Base-by-base conservation (phyloP, 805 yeast species). In the Pichia californica region DNA sequence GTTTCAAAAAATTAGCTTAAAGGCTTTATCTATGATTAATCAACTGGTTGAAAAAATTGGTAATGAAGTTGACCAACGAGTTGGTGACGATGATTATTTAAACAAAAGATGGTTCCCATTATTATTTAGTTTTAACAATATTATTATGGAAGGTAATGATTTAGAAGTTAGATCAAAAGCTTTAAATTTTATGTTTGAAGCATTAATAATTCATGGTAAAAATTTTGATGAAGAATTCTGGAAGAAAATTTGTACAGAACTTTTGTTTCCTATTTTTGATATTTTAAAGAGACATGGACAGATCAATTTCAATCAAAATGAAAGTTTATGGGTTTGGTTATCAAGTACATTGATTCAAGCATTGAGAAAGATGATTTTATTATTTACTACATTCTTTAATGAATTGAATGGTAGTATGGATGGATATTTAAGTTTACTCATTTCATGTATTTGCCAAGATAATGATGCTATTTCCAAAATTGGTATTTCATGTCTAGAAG, bases 301-400 rank as follows among this genome's bases (percentile, higher is more conserved):
- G 51, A 73, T 82, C 45, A 75, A 76, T 47, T 77, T 78, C 46
- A 78, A 76, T 50, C 85, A 81, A 52, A 45, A 47, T 36, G 99
- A 91, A 61, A 94, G 85, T 48, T 63, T 88, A 52, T 86, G 96
- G 38, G 95, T 94, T 13, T 93, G 99, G 99, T 68, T 93, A 38
- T 88, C 96, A 0, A 89, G 99, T 0, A 93, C 99, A 1, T 74
- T 93, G 63, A 88, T 94, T 50, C 99, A 93, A 63, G 98, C 98
- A 0, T 69, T 94, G 58, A 79, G 94, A 61, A 86, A 86, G 55
- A 76, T 88, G 81, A 81, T 91, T 54, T 81, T 85, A 1, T 68
- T 93, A 44, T 85, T 91, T 57, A 76, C 88, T 0, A 84, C 81
- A 50, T 91, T 85, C 63, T 93, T 89, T 60, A 85, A 76, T 33